phyloP scores from a whole-genome alignment of 768 basidiomycete genomes.

The Galerina marginata region DNA sequence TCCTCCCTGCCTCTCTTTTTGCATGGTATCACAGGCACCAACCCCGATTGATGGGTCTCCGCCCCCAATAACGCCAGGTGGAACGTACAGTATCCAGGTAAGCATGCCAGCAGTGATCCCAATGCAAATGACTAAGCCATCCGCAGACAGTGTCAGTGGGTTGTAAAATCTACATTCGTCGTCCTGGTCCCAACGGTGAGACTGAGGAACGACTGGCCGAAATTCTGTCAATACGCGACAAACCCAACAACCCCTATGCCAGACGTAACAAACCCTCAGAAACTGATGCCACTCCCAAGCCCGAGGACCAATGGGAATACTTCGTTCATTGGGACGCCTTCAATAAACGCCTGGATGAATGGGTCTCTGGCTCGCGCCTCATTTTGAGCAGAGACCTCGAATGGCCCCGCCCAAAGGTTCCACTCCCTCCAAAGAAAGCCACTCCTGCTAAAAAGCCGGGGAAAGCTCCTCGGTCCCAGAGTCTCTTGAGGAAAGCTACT shows the following conservation, averaged over 20 bases:
- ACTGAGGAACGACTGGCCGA: slow-evolving; percentile 93
- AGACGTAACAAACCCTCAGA: slow-evolving; percentile 47
- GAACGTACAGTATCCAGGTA: slow-evolving; percentile 79
- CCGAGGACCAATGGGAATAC: slow-evolving; percentile 87
- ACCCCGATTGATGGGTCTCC: slow-evolving; percentile 53
- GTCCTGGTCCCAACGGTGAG: slow-evolving; percentile 75
- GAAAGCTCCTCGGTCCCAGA: slow-evolving; percentile 65
- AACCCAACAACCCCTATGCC: slow-evolving; percentile 68
- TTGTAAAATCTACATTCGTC: slow-evolving; percentile 92
- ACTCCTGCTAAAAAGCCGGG: slow-evolving; percentile 51
- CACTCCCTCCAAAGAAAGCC: slow-evolving; percentile 58
- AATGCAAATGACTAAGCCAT: slow-evolving; percentile 36
- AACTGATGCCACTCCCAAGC: slow-evolving; percentile 52
- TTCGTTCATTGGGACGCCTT: slow-evolving; percentile 99
- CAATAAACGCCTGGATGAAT: slow-evolving; percentile 98
- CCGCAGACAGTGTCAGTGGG: slow-evolving; percentile 81
- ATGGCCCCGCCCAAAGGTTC: slow-evolving; percentile 90
- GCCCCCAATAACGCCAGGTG: slow-evolving; percentile 72
- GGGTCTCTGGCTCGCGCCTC: slow-evolving; percentile 90
- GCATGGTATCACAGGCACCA: slow-evolving; percentile 47
- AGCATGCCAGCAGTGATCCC: slow-evolving; percentile 32
- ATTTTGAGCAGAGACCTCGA: slow-evolving; percentile 87
- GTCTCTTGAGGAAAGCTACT: slow-evolving; percentile 71
- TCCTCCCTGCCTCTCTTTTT: background rate
- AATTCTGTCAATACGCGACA: slow-evolving; percentile 93